Conservation (phyloP, 257 asterid species). For the Thymus quinquecostatus region DNA sequence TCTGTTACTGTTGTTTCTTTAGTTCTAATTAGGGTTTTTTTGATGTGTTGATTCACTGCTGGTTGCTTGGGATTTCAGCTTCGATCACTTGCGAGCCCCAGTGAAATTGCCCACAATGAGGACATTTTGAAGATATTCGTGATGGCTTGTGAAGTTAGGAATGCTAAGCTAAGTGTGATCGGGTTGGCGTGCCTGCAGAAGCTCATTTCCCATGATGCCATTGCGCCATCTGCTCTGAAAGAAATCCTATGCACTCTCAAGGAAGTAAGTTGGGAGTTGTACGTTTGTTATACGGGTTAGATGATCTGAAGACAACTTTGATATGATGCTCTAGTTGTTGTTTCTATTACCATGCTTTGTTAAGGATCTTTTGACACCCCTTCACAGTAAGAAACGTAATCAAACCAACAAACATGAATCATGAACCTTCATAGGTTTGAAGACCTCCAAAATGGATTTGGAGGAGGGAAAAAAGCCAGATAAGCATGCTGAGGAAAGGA, state of each 20-base stretch:
- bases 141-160: conserved; percentile 97
- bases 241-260: conserved; percentile 81
- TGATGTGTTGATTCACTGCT: conserved; percentile 28
- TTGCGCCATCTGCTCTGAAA: conserved; percentile 82
- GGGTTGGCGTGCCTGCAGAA: conserved; percentile 92
- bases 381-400: not conserved
- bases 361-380: not conserved
- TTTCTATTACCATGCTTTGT: conserved; percentile 18
- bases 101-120: conserved; percentile 83
- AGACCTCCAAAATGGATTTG: not conserved
- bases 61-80: conserved; percentile 61
- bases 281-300: not conserved
- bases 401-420: not conserved
- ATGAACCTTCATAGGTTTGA: not conserved
- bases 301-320: not conserved
- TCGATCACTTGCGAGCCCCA: conserved; percentile 79
- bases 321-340: conserved; percentile 1
- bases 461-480: not conserved
- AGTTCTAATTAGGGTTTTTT: conserved; percentile 18
- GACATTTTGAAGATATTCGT: conserved; percentile 84
- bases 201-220: conserved; percentile 91
- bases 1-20: not conserved
- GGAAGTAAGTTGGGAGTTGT: conserved; percentile 63
- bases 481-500: not conserved
- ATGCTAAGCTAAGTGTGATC: conserved; percentile 76